Evolutionary conservation across 2,329 filamentous ascomycete genomes (phyloP).

Genomic region (Macroventuria anomochaeta): DNA sequence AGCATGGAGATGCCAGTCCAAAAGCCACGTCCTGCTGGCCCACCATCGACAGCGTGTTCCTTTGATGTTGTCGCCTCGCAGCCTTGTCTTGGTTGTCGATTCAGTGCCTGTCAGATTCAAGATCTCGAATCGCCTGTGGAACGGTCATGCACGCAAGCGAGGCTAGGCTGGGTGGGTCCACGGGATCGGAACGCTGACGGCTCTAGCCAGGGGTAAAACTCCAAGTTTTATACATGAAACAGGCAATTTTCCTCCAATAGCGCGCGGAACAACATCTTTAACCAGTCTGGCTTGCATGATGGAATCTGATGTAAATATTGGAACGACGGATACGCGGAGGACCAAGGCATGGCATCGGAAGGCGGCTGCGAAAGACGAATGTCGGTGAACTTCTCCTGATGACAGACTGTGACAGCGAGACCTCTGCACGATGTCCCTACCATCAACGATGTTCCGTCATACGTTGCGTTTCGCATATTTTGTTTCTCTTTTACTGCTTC

Average conservation of each 20-base stretch:
- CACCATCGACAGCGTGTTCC: not conserved
- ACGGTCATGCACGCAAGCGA: conserved; percentile 16
- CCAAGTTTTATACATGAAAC: conserved; percentile 33
- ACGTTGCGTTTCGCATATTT: not conserved
- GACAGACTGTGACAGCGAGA: not conserved
- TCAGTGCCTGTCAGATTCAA: not conserved
- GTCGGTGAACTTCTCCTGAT: not conserved
- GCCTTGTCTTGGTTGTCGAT: not conserved
- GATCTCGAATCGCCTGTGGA: conserved; percentile 19
- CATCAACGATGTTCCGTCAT: not conserved
- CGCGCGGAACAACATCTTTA: conserved; percentile 13
- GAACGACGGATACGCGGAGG: not conserved
- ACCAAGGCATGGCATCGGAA: conserved; percentile 6
- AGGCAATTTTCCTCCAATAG: conserved; percentile 28
- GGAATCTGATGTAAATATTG: conserved; percentile 4
- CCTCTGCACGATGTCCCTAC: not conserved
- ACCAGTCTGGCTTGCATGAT: conserved; percentile 21
- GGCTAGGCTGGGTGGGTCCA: conserved; percentile 10
- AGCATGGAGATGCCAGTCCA: not conserved
- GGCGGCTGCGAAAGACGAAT: not conserved
- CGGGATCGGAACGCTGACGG: conserved; percentile 8
- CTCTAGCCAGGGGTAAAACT: conserved; percentile 17
- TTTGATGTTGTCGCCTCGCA: not conserved
- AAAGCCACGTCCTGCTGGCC: not conserved
- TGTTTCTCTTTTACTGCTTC: not conserved